Conservation (phyloP, 331 rosid genomes). For the Saraca asoca region DNA sequence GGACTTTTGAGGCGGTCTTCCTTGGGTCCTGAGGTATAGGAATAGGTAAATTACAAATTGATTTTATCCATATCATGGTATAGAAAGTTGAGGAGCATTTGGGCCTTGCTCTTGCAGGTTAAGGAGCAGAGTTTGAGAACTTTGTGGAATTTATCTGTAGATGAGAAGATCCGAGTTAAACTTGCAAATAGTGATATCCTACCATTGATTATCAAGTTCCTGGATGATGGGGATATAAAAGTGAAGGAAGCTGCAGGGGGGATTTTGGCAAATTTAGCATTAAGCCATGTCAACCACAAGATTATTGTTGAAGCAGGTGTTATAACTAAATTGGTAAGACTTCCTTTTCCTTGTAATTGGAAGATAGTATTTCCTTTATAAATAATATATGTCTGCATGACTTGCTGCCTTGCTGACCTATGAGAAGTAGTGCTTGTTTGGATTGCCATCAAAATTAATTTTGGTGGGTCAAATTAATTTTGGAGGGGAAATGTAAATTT, state of each 20-base stretch:
- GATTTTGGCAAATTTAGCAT: constrained; percentile 75
- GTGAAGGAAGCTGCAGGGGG: constrained; percentile 88
- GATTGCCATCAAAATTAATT: no score
- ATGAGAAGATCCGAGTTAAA: constrained; percentile 64
- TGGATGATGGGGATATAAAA: constrained; percentile 69
- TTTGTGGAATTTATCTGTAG: constrained; percentile 79
- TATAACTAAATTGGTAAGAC: constrained; percentile 80
- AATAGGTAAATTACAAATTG: constrained; percentile 24
- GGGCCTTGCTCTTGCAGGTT: constrained; percentile 54
- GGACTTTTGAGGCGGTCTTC: constrained; percentile 62
- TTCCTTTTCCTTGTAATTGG: constrained; percentile 22
- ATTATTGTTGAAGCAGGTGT: constrained; percentile 81
- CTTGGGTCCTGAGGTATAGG: constrained; percentile 64
- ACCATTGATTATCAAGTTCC: constrained; percentile 60
- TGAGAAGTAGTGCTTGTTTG: neutral
- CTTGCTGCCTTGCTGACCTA: constrained; percentile 12
- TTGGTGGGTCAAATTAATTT: no score
- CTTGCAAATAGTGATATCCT: constrained; percentile 54
- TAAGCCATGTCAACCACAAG: constrained; percentile 57
- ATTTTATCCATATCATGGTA: constrained; percentile 30
- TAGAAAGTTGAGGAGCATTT: constrained; percentile 37
- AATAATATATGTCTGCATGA: constrained; percentile 24
- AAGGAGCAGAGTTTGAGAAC: constrained; percentile 74
- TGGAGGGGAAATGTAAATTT: no score
- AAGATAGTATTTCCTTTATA: constrained; percentile 11